phyloP scores from a whole-genome alignment of 2,329 filamentous ascomycete species.

The Pyricularia grisea region DNA sequence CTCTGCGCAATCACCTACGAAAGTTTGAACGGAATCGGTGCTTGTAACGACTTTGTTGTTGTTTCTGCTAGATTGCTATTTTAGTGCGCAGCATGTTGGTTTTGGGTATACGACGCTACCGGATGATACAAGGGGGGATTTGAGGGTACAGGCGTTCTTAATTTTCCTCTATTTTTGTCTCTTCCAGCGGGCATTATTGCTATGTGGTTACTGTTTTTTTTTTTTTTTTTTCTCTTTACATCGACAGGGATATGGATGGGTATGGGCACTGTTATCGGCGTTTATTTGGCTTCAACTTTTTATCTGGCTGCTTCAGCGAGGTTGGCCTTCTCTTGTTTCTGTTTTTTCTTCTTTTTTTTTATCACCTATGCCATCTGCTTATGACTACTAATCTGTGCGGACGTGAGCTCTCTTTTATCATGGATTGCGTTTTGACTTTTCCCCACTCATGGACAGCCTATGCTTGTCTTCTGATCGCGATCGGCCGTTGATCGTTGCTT shows the following conservation, averaged over 20 bases:
- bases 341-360: background rate
- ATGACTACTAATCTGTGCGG: background rate
- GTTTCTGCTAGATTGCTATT: background rate
- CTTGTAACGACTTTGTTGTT: background rate
- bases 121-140: background rate
- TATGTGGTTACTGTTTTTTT: background rate
- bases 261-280: background rate
- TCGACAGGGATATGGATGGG: background rate
- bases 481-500: background rate
- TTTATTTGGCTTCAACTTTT: background rate
- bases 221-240: background rate
- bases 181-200: background rate
- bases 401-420: background rate
- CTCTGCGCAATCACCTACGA: background rate
- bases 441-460: background rate
- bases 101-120: background rate
- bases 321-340: background rate
- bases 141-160: background rate
- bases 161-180: background rate
- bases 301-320: background rate
- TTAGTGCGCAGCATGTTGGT: background rate
- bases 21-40: background rate
- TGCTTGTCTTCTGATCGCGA: background rate
- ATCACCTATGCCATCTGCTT: background rate
- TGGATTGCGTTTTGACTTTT: background rate